Evolutionary conservation across 345 rosid species (phyloP), one percentile per base, ranked within the genome.

Genomic region (Euphorbia lathyris): DNA sequence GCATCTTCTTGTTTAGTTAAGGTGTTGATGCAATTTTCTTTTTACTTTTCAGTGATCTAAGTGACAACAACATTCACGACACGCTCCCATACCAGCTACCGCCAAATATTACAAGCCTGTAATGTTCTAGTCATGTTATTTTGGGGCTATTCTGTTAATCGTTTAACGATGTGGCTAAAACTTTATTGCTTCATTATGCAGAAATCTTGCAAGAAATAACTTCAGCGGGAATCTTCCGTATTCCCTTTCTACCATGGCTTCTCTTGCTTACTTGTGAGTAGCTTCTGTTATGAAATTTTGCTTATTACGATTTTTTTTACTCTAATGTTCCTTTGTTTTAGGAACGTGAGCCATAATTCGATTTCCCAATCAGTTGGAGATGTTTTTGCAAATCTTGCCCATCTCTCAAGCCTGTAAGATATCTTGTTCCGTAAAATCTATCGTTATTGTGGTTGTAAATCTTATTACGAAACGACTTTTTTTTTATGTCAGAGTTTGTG

Each of bases 21-120:
- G 17, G 69, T 71, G 26, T 36, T 75, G 17, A 58, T 57, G 9
- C 16, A 50, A 20, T 13, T 57, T 66, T 58, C 40, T 58, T 70
- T 80, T 72, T 69, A 22, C 64, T 73, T 68, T 55, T 11, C 71
- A 96, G 99, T 72, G 99, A 96, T 84, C 75, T 96, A 76, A 96
- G 97, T 69, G 83, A 87, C 70, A 96, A 96, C 86, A 83, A 59
- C 84, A 80, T 96, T 65, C 96, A 88, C 26, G 98, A 92, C 26
- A 69, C 86, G 72, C 81, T 96, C 67, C 98, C 99, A 17, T 96
- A 90, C 75, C 99, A 96, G 77, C 67, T 96, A 71, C 99, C 99
- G 4, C 96, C 95, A 5, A 96, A 92, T 83, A 91, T 96, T 82
- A 90, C 99, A 13, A 87, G 86, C 91, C 72, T 92, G 99, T 96